These are phyloP conservation scores for Elaeis oleifera DNA, from an alignment of 202 grass and related monocot genomes.

Conservation along the genomic window DNA sequence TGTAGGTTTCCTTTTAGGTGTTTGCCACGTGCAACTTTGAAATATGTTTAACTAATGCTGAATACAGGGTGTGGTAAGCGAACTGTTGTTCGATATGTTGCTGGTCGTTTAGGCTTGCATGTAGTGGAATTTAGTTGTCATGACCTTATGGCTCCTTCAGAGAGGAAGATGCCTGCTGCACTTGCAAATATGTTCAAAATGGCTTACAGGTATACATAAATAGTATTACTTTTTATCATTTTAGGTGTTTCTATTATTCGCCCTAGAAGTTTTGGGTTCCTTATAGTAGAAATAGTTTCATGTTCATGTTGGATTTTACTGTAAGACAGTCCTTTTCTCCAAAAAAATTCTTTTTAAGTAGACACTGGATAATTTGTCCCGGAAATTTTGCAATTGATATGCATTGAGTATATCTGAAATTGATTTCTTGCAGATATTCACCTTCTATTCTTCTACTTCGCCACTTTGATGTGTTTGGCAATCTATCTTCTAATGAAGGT, in stretches of 20 bases:
- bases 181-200: conserved; percentile 75
- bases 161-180: conserved; percentile 59
- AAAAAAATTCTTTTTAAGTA: conserved; percentile 7
- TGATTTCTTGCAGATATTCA: conserved; percentile 56
- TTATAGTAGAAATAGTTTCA: too few species aligned
- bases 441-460: conserved; percentile 85
- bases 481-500: conserved; percentile 66
- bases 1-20: conserved; percentile 2
- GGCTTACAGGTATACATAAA: conserved; percentile 56
- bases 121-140: conserved; percentile 85
- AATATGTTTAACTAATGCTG: neutral
- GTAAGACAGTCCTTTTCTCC: conserved; percentile 19
- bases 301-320: too few species aligned
- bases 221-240: neutral
- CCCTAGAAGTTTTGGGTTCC: too few species aligned
- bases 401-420: conserved; percentile 6
- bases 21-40: conserved; percentile 8
- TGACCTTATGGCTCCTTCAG: conserved; percentile 66
- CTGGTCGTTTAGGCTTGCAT: conserved; percentile 66
- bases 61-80: conserved; percentile 75
- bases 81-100: conserved; percentile 63
- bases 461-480: conserved; percentile 70
- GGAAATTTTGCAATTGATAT: conserved; percentile 7
- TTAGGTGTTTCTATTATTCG: too few species aligned
- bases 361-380: neutral